Conservation (phyloP, 192 early-diverging fungal genomes). For the Gaertneriomyces sp. region DNA sequence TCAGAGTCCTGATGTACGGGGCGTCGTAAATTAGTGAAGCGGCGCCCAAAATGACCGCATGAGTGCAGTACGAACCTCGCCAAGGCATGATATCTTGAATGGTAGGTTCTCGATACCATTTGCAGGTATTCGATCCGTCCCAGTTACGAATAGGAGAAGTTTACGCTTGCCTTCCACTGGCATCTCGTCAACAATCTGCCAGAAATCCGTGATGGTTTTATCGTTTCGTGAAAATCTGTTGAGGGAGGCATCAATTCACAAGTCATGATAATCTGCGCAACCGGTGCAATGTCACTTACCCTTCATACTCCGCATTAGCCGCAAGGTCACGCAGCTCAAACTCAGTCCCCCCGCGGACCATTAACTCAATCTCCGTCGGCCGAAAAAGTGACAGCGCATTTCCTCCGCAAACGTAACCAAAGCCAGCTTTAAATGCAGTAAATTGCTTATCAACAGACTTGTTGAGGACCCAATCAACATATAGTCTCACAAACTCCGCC, state of each 20-base stretch:
- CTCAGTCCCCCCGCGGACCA: constrained; percentile 51
- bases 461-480: constrained; percentile 65
- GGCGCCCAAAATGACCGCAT: background rate
- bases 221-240: constrained; percentile 69
- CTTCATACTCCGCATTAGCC: constrained; percentile 51
- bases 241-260: background rate
- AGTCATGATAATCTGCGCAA: background rate
- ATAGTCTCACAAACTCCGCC: constrained; percentile 66
- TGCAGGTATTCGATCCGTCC: constrained; percentile 78
- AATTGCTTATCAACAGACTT: constrained; percentile 61
- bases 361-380: constrained; percentile 54
- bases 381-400: constrained; percentile 53
- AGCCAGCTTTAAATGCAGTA: constrained; percentile 73
- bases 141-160: constrained; percentile 82
- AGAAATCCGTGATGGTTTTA: constrained; percentile 67
- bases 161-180: constrained; percentile 63
- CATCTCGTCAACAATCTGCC: constrained; percentile 69
- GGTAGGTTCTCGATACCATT: constrained; percentile 50
- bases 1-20: constrained; percentile 66
- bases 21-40: background rate
- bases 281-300: constrained; percentile 26
- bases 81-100: constrained; percentile 46
- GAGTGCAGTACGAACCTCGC: constrained; percentile 31
- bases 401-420: constrained; percentile 68
- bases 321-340: constrained; percentile 47